Evolutionary conservation across 371 early-diverging fungal species (phyloP), one percentile per base, ranked within the genome.

Genomic region (Rhizopus arrhizus): DNA sequence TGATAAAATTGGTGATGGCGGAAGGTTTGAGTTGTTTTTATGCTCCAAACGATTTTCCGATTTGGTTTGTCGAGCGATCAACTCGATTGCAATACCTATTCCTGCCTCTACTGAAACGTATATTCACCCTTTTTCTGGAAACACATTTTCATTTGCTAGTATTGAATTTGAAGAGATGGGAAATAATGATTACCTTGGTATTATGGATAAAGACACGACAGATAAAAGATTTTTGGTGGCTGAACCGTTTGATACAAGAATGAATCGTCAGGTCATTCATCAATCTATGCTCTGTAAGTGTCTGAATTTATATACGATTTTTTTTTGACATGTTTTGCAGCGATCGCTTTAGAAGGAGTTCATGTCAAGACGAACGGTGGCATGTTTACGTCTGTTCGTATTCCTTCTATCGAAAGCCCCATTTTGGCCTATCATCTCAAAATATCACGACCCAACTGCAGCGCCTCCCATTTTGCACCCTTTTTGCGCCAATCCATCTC

Each of bases 401-500:
- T 87, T 15, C 86, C 87, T 15, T 72, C 75, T 12, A 82, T 87
- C 41, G 84, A 85, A 64, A 87, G 77, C 42, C 81, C 85, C 10
- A 74, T 87, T 62, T 63, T 87, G 13, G 84, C 86, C 2, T 87
- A 85, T 53, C 84, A 78, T 42, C 69, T 87, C 8, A 73, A 68
- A 28, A 75, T 85, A 7, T 74, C 73, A 10, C 71, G 84, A 31
- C 73, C 70, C 8, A 68, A 72, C 15, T 87, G 87, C 51, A 53
- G 54, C 33, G 61, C 62, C 32, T 56, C 53, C 16, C 61, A 75
- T 13, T 87, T 86, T 58, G 68, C 80, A 1, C 81, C 85, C 4
- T 75, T 88, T 61, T 55, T 90, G 10, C 74, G 89, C 4, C 91
- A 91, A 62, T 89, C 91, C 0, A 89, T 89, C 42, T 85, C 84